phyloP scores from a whole-genome alignment of 495 filamentous ascomycete genomes.

The Elaphomyces granulatus region DNA sequence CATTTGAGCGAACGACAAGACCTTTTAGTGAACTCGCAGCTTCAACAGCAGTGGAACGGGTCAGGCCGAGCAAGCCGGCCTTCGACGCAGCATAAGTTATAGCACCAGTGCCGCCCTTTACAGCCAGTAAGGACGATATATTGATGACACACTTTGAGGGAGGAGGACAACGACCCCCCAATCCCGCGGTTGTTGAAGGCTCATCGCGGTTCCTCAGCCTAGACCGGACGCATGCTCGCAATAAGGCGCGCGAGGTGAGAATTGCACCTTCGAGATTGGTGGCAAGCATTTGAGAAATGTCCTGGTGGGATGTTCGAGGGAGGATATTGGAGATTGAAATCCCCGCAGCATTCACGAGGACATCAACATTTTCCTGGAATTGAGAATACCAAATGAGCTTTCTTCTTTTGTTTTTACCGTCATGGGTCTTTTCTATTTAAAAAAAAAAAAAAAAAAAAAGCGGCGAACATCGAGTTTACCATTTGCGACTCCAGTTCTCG shows the following conservation, averaged over 20 bases:
- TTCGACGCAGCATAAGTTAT: conserved; percentile 67
- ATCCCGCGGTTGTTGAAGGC: neutral
- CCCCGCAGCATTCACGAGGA: conserved; percentile 68
- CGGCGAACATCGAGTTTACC: too few species aligned
- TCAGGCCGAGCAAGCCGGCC: conserved; percentile 64
- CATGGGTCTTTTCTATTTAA: too few species aligned
- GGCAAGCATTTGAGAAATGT: conserved; percentile 37
- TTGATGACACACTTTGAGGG: conserved; percentile 58
- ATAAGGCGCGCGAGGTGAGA: conserved; percentile 42
- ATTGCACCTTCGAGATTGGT: conserved; percentile 67
- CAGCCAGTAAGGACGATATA: conserved; percentile 54
- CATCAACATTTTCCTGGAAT: conserved; percentile 34
- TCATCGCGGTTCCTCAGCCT: conserved; percentile 17
- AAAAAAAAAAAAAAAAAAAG: too few species aligned
- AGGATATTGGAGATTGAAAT: conserved; percentile 46
- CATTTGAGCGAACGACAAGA: conserved; percentile 47
- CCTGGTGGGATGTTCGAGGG: conserved; percentile 20
- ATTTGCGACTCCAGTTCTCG: conserved; percentile 28
- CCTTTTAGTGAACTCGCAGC: conserved; percentile 28
- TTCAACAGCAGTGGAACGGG: conserved; percentile 54
- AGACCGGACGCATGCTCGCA: conserved; percentile 29
- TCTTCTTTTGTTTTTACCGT: too few species aligned
- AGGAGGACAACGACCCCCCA: neutral
- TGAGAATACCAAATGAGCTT: too few species aligned
- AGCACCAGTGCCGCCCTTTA: conserved; percentile 47